phyloP scores from a whole-genome alignment of 495 filamentous ascomycete genomes.

The Aspergillus coremiiformis region DNA sequence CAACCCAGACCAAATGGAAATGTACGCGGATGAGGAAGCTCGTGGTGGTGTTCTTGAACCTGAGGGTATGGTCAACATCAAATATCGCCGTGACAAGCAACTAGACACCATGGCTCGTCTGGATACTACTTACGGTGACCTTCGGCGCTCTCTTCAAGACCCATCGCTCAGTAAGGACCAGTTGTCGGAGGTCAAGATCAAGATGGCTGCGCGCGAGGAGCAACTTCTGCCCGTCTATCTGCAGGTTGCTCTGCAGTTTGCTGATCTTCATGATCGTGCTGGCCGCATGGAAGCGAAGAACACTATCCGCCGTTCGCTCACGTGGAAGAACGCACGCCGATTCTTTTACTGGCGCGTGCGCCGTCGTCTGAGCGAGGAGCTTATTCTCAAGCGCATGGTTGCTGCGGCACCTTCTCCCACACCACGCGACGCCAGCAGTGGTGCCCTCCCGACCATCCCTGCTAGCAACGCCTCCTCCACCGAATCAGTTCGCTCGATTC shows the following conservation, averaged over 20 bases:
- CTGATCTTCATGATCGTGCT: constrained; percentile 93
- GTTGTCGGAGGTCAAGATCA: constrained; percentile 66
- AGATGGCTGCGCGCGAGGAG: constrained; percentile 84
- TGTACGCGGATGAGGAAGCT: constrained; percentile 96
- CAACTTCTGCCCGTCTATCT: constrained; percentile 84
- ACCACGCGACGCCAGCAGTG: constrained; percentile 23
- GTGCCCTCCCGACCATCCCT: constrained; percentile 26
- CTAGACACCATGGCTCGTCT: constrained; percentile 96
- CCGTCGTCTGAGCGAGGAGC: constrained; percentile 92
- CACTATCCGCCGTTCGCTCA: constrained; percentile 72
- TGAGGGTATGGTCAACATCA: constrained; percentile 97
- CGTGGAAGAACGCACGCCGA: constrained; percentile 84
- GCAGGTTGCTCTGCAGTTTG: constrained; percentile 90
- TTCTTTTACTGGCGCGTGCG: constrained; percentile 99
- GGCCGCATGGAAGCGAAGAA: constrained; percentile 98
- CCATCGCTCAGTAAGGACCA: constrained; percentile 63
- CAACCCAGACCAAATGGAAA: constrained; percentile 94
- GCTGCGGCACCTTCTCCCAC: constrained; percentile 38
- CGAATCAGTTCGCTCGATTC: constrained; percentile 46
- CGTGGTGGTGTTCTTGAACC: constrained; percentile 97
- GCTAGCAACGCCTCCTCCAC: constrained; percentile 18
- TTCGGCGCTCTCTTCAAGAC: constrained; percentile 69
- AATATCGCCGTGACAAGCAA: constrained; percentile 95
- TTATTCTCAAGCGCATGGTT: constrained; percentile 82
- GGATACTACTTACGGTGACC: constrained; percentile 71